These are phyloP conservation scores for Colletotrichum phormii DNA, from an alignment of 2,329 filamentous ascomycete species.

Conservation along the genomic window DNA sequence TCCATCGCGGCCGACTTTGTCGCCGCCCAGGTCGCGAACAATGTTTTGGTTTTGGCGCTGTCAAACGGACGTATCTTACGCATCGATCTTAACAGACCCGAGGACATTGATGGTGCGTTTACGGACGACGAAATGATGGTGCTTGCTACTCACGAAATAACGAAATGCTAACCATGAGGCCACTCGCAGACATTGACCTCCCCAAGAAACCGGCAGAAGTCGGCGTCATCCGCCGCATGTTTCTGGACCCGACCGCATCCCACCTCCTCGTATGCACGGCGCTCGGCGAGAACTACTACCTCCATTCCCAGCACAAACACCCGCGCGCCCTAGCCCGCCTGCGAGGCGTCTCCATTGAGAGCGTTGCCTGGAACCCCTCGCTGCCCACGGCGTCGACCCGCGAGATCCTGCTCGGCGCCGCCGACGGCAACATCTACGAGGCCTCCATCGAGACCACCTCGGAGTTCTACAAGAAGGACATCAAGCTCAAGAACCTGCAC, in stretches of 20 bases:
- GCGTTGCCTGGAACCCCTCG: conserved; percentile 94
- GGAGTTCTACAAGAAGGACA: conserved; percentile 95
- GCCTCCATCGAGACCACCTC: conserved; percentile 93
- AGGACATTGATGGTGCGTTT: conserved; percentile 87
- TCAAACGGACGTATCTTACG: conserved; percentile 92
- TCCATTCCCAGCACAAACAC: conserved; percentile 93
- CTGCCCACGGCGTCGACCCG: conserved; percentile 92
- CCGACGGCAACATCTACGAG: conserved; percentile 96
- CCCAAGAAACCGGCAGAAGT: conserved; percentile 93
- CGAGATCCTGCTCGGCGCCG: conserved; percentile 90
- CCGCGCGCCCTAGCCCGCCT: conserved; percentile 85
- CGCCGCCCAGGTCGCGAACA: conserved; percentile 95
- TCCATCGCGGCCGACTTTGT: conserved; percentile 95
- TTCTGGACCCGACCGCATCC: conserved; percentile 95
- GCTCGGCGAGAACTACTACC: conserved; percentile 95
- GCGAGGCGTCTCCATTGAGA: conserved; percentile 88
- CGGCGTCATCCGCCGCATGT: conserved; percentile 93
- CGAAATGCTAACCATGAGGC: conserved; percentile 23
- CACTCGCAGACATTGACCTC: conserved; percentile 85
- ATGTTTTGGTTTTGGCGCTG: conserved; percentile 91
- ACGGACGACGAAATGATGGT: conserved; percentile 24
- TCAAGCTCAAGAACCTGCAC: conserved; percentile 86
- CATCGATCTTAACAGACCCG: conserved; percentile 92
- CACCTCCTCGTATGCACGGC: conserved; percentile 93
- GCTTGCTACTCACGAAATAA: conserved; percentile 7